Conservation (phyloP, 495 filamentous ascomycete species). For the Neurospora hispaniola region DNA sequence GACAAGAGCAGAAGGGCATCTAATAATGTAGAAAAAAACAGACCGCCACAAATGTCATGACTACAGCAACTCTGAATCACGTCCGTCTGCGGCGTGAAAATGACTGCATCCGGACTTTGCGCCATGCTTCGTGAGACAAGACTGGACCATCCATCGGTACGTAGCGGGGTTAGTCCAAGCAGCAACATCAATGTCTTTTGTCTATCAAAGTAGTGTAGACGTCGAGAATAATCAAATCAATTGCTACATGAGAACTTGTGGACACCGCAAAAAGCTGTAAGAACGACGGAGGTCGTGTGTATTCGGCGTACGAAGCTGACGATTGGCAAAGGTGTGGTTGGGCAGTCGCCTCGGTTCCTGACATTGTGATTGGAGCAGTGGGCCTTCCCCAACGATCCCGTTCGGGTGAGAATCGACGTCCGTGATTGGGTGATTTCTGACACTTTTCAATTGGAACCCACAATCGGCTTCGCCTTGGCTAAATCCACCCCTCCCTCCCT, state of each 20-base stretch:
- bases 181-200: neutral
- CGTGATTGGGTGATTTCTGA: neutral
- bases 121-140: neutral
- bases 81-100: neutral
- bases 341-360: constrained; percentile 1
- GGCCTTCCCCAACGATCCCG: constrained; percentile 14
- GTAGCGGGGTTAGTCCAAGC: neutral
- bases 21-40: neutral
- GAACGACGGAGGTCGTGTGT: neutral
- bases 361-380: constrained; percentile 4
- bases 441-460: neutral
- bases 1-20: neutral
- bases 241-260: neutral
- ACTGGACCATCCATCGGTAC: neutral
- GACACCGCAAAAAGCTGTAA: constrained; percentile 6
- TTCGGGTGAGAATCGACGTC: neutral
- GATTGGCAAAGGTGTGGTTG: constrained; percentile 6
- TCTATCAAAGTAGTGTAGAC: neutral
- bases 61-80: neutral
- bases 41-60: neutral
- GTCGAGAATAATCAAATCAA: neutral
- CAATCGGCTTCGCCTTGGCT: constrained; percentile 11
- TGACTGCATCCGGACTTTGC: neutral
- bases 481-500: constrained; percentile 11
- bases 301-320: constrained; percentile 15